A percentile compares a stretch with the other conserved stretches of the same genome.
These are phyloP conservation scores for Xanthoconium stramineum DNA, from an alignment of 768 basidiomycete species.

Conservation along the genomic window DNA sequence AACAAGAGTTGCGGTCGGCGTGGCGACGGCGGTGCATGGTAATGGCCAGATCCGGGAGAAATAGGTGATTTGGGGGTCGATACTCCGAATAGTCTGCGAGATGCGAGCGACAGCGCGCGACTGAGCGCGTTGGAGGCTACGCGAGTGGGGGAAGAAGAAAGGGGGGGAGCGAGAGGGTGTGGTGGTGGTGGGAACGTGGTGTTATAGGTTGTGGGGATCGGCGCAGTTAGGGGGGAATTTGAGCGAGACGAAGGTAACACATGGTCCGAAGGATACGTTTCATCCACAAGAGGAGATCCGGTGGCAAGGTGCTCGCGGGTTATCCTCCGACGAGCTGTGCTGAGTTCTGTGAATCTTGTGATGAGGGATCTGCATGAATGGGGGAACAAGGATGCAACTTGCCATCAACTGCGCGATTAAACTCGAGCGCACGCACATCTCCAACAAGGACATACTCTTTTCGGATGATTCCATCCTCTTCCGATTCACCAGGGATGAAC, in stretches of 20 bases:
- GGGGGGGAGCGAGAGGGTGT: constrained; percentile 45
- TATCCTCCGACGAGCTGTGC: constrained; percentile 53
- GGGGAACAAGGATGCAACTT: constrained; percentile 21
- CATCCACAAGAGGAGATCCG: constrained; percentile 49
- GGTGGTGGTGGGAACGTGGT: constrained; percentile 71
- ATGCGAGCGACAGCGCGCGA: constrained; percentile 74
- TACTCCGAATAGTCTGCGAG: constrained; percentile 76
- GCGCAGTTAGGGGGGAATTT: constrained; percentile 21
- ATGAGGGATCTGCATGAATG: constrained; percentile 9
- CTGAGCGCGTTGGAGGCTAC: constrained; percentile 72
- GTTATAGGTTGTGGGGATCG: constrained; percentile 26
- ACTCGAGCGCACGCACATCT: constrained; percentile 86
- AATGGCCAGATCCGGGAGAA: constrained; percentile 36
- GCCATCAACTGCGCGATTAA: constrained; percentile 92
- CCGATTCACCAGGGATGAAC: constrained; percentile 76
- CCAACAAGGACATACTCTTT: constrained; percentile 94
- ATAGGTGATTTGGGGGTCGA: constrained; percentile 37
- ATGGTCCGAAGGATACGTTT: constrained; percentile 37
- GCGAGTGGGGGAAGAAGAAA: constrained; percentile 67
- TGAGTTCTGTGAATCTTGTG: constrained; percentile 51
- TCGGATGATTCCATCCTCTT: constrained; percentile 75
- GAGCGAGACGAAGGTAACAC: constrained; percentile 26
- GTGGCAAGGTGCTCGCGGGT: constrained; percentile 53
- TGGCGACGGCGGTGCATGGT: constrained; percentile 51
- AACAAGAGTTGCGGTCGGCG: constrained; percentile 53